Base-by-base conservation (phyloP, 2,329 filamentous ascomycete genomes). In the Alternaria consortialis region DNA sequence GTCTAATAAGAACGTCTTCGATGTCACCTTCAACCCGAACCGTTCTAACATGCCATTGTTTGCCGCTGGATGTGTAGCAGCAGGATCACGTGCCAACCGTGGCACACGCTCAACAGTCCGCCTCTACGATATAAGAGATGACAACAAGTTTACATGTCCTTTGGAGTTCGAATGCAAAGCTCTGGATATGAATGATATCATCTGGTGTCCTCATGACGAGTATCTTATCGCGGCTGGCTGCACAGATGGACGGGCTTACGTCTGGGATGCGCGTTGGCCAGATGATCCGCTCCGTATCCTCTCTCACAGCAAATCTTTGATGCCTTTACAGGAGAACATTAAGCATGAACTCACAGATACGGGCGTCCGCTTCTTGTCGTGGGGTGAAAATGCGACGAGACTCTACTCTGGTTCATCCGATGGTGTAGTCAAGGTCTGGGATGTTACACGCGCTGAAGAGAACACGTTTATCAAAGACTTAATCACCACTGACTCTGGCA, bases 351-450 rank as follows among this genome's bases (percentile, higher is more conserved):
- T 82, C 15, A 80, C 80, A 5, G 87, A 89, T 63, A 85, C 85
- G 7, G 87, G 87, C 1, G 82, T 89, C 0, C 82, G 84, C 17
- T 83, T 88, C 62, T 80, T 86, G 3, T 80, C 86, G 0, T 90
- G 87, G 87, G 85, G 84, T 7, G 74, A 82, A 4, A 81, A 80
- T 5, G 77, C 81, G 17, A 80, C 81, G 7, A 79, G 85, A 1
- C 79, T 89, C 8, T 88, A 85, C 71, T 87, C 84, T 25, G 87
- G 87, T 15, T 85, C 84, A 6, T 88, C 87, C 5, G 87, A 90
- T 69, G 87, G 87, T 3, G 76, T 85, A 0, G 76, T 90, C 39
- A 88, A 88, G 60, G 78, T 80, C 3, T 90, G 87, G 87, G 83
- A 89, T 69, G 83, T 87, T 2, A 82, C 84, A 44, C 80, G 80